These are phyloP conservation scores for Phytophthora palmivora DNA, from an alignment of 352 stramenopile genomes.

Conservation along the genomic window DNA sequence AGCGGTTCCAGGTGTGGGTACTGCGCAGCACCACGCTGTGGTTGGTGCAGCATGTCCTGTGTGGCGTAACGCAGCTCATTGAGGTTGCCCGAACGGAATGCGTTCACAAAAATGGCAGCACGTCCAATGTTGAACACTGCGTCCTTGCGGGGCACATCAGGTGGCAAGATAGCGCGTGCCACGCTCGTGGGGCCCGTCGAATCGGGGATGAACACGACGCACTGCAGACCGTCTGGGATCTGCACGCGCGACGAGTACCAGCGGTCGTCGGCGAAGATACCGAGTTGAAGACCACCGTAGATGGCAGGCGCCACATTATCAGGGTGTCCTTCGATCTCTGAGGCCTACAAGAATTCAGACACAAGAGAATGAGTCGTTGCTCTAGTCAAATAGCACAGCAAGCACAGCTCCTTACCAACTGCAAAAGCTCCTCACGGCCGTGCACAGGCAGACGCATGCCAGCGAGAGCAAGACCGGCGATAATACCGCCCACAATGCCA, in stretches of 20 bases:
- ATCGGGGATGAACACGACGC: constrained; percentile 99
- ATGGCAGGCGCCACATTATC: constrained; percentile 99
- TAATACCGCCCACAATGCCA: constrained; percentile 98
- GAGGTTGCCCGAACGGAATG: constrained; percentile 96
- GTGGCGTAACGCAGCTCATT: constrained; percentile 96
- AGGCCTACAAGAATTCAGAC: constrained; percentile 55
- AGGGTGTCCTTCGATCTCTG: constrained; percentile 98
- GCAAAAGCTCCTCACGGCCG: constrained; percentile 95
- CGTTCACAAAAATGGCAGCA: constrained; percentile 97
- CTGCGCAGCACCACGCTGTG: constrained; percentile 93
- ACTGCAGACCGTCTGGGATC: constrained; percentile 95
- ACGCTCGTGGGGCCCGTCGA: constrained; percentile 96
- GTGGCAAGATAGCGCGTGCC: constrained; percentile 92
- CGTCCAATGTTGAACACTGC: constrained; percentile 98
- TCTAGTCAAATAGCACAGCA: background rate
- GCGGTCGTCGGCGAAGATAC: constrained; percentile 93
- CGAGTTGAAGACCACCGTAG: constrained; percentile 98
- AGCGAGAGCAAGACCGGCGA: constrained; percentile 97
- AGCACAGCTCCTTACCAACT: constrained; percentile 73
- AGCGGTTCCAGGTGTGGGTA: constrained; percentile 98
- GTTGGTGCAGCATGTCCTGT: constrained; percentile 96
- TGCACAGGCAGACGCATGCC: constrained; percentile 92
- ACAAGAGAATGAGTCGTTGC: constrained; percentile 8
- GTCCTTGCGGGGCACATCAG: constrained; percentile 91
- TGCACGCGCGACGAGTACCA: constrained; percentile 98